Conservation (phyloP, 1,139 yeast genomes). For the Candida frijolesensis region DNA sequence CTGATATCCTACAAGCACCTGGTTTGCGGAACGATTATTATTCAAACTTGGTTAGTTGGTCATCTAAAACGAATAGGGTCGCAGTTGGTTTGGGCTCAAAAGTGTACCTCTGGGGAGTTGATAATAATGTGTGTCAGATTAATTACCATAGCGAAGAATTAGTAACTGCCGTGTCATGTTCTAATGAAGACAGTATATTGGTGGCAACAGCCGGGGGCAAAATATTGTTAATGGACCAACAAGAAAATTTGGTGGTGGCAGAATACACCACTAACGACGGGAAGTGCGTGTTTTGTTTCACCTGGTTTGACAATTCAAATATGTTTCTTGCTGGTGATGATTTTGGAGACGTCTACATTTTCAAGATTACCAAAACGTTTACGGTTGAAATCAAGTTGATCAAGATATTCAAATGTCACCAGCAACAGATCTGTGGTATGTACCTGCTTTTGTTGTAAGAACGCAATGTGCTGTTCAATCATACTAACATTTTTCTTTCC, state of each 20-base stretch:
- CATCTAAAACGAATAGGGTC: constrained; percentile 49
- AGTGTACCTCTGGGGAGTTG: constrained; percentile 69
- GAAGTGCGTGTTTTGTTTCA: constrained; percentile 57
- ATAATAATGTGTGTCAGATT: constrained; percentile 42
- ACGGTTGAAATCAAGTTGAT: constrained; percentile 14
- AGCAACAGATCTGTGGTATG: constrained; percentile 71
- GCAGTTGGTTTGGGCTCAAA: constrained; percentile 70
- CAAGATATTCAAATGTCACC: constrained; percentile 49
- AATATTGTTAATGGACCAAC: constrained; percentile 25
- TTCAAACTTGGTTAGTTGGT: constrained; percentile 79
- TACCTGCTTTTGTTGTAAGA: constrained; percentile 2
- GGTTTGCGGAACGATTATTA: constrained; percentile 79
- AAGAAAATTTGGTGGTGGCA: constrained; percentile 11
- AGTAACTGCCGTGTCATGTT: constrained; percentile 63
- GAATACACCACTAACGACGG: constrained; percentile 11
- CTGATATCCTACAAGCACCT: constrained; percentile 61
- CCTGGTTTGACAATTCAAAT: constrained; percentile 56
- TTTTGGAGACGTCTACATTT: constrained; percentile 57
- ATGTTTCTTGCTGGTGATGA: constrained; percentile 70
- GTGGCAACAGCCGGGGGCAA: constrained; percentile 51
- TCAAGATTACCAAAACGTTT: constrained; percentile 29
- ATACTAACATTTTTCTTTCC: constrained; percentile 12
- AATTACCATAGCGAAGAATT: constrained; percentile 30
- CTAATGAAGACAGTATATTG: constrained; percentile 48
- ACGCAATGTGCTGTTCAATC: no score